Conservation (phyloP, 169 alveolate species). For the Plasmodium gonderi region DNA sequence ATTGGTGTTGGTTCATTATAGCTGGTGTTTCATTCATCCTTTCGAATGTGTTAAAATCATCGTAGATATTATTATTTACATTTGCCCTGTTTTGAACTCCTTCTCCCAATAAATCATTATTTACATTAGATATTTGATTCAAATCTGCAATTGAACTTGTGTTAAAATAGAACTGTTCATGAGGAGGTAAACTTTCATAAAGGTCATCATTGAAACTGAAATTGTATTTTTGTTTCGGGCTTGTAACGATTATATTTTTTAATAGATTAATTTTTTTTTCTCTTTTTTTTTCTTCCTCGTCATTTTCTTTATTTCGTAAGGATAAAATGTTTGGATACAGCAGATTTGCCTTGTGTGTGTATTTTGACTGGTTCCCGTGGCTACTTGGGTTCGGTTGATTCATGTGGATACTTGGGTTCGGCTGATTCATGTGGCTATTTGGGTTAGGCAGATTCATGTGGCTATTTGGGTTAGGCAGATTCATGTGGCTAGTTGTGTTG, state of each 20-base stretch:
- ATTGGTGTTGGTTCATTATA: slow-evolving; percentile 14
- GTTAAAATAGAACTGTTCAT: not conserved
- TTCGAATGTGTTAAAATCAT: slow-evolving; percentile 11
- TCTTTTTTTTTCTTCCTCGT: slow-evolving; percentile 53
- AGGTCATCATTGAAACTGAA: slow-evolving; percentile 56
- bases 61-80: not conserved
- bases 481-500: not conserved
- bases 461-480: not conserved
- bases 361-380: not conserved
- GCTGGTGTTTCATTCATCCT: slow-evolving; percentile 43
- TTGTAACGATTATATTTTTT: slow-evolving; percentile 61
- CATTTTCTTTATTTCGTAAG: slow-evolving; percentile 57
- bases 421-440: too few relatives aligned
- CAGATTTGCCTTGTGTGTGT: not conserved
- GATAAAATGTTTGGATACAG: slow-evolving; percentile 6
- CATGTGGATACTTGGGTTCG: too few relatives aligned
- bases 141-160: slow-evolving; percentile 34
- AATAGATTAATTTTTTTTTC: slow-evolving; percentile 58
- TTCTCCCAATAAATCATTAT: not conserved
- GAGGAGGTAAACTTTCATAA: slow-evolving; percentile 25
- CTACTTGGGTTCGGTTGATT: not conserved
- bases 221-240: slow-evolving; percentile 25
- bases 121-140: not conserved
- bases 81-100: not conserved
- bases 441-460: not conserved